These are phyloP conservation scores for Erodium moschatum DNA, from an alignment of 441 rosid genomes.

Conservation along the genomic window DNA sequence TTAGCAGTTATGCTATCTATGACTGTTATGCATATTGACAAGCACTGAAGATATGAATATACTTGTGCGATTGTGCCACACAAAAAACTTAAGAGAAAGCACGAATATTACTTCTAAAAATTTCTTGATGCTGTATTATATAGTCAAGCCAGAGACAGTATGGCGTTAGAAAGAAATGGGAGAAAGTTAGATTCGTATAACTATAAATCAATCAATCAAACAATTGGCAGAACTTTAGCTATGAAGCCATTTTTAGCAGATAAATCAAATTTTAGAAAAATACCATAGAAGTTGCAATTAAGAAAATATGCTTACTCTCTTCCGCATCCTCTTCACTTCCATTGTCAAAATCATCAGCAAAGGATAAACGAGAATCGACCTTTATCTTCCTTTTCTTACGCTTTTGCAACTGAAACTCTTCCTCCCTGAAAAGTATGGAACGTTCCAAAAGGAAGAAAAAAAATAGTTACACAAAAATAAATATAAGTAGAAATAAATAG, in stretches of 20 bases:
- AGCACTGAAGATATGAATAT: background rate
- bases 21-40: background rate
- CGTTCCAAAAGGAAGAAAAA: background rate
- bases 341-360: slow-evolving; percentile 71
- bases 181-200: background rate
- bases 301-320: slow-evolving; percentile 35
- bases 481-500: background rate
- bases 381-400: slow-evolving; percentile 57
- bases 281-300: background rate
- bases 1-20: background rate
- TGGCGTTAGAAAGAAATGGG: background rate
- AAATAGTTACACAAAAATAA: background rate
- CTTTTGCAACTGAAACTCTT: slow-evolving; percentile 72
- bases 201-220: background rate
- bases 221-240: background rate
- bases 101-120: background rate
- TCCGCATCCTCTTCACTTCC: slow-evolving; percentile 62
- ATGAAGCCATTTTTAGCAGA: background rate
- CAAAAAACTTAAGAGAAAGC: background rate
- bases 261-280: background rate
- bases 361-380: slow-evolving; percentile 69
- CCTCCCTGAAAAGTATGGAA: slow-evolving; percentile 47
- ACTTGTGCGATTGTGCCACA: background rate
- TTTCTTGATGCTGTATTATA: no score
- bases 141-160: background rate